Evolutionary conservation across 2,329 filamentous ascomycete species (phyloP), one percentile per base, ranked within the genome.

Genomic region (Ilyonectria robusta): DNA sequence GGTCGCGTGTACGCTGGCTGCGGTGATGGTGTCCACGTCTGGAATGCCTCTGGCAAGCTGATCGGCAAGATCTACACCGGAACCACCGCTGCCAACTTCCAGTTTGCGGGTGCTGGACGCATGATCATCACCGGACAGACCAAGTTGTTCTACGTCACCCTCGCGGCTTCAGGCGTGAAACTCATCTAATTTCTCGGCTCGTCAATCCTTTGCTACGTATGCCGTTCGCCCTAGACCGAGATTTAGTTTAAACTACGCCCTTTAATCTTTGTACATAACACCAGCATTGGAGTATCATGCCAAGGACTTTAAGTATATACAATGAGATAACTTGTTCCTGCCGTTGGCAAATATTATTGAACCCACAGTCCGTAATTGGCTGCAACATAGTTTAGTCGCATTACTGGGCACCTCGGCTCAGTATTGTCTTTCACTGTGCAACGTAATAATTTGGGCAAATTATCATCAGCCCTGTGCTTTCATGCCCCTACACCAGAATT

Each of bases 51-150:
- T 2, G 84, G 84, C 19, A 81, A 80, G 59, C 78, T 87, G 1
- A 81, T 87, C n/a, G 85, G 85, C 1, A 91, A 91, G 78, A 86
- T 91, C 19, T 85, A 84, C 63, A 81, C 86, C 0, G 83, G 84
- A 0, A 81, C 81, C 37, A 80, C 78, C 4, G 78, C 76, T 1
- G 83, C 83, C 13, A 85, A 85, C 75, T 85, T 86, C 65, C 81
- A 83, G 68, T 84, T 85, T 60, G 82, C 79, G 6, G 78, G 80
- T 2, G 59, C 76, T 0, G 80, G 81, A 3, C 73, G 77, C 0
- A 77, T 82, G 78, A 64, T 82, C 3, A 80, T 82, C 15, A 76
- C 72, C 51, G 79, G 78, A 6, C 73, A 78, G 63, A 82, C 79
- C 2, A 77, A 78, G 31, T 47, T 82, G 26, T 82, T 77, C 42